Percentiles rank a stretch among this genome's conserved stretches.
These are phyloP conservation scores for Beauveria asiatica DNA, from an alignment of 2,329 filamentous ascomycete genomes.

Conservation along the genomic window DNA sequence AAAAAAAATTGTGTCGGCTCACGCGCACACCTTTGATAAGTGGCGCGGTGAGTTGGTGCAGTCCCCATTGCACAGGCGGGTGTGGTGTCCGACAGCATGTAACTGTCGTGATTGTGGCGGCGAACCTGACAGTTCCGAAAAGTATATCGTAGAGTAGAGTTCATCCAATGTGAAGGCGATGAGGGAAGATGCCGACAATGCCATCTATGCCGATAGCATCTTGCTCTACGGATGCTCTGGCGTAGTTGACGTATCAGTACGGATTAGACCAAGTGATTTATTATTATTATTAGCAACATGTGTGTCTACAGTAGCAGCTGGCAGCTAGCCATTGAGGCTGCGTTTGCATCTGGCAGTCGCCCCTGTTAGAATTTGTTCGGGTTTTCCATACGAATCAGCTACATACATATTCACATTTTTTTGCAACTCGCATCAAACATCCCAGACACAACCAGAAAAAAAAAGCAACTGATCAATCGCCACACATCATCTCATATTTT, in stretches of 20 bases:
- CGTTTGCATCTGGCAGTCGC: neutral
- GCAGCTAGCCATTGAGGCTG: neutral
- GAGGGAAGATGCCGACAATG: neutral
- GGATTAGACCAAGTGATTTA: neutral
- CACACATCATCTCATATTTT: too few species aligned
- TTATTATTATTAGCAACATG: neutral
- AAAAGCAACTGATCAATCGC: neutral
- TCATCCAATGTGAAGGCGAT: neutral
- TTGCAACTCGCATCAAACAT: neutral
- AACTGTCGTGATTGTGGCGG: neutral
- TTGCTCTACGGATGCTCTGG: neutral
- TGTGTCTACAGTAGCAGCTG: neutral
- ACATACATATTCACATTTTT: neutral
- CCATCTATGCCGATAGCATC: neutral
- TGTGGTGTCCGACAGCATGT: neutral
- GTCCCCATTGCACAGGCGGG: neutral
- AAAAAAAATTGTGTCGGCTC: conserved; percentile 7
- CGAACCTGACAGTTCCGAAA: neutral
- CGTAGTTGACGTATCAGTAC: neutral
- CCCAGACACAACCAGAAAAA: too few species aligned
- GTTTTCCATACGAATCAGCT: neutral
- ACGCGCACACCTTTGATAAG: conserved; percentile 6
- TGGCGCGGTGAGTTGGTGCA: neutral
- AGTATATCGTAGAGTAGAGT: neutral
- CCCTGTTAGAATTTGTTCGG: neutral